These are phyloP conservation scores for Podila epicladia DNA, from an alignment of 192 early-diverging fungal species.

Conservation along the genomic window DNA sequence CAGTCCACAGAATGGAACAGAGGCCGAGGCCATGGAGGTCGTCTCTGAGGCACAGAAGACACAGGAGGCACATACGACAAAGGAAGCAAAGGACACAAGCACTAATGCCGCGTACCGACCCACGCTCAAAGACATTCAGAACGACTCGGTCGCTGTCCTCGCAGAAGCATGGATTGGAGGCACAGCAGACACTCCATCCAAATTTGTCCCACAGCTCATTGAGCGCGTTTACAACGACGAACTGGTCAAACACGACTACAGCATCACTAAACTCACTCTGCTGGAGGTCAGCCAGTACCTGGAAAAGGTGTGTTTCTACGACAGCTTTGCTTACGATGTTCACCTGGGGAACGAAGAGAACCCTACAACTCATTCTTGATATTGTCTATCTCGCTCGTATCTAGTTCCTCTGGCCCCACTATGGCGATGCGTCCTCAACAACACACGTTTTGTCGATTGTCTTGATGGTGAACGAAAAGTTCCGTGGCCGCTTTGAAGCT, in stretches of 20 bases:
- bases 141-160: constrained; percentile 57
- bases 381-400: not conserved
- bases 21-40: not conserved
- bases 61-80: not conserved
- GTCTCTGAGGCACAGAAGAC: not conserved
- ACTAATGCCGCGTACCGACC: constrained; percentile 41
- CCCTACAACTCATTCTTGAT: constrained; percentile 8
- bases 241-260: constrained; percentile 59
- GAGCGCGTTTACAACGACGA: constrained; percentile 71
- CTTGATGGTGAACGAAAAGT: constrained; percentile 93
- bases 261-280: constrained; percentile 70
- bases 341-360: constrained; percentile 13
- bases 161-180: constrained; percentile 53
- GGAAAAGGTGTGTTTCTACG: constrained; percentile 63
- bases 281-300: constrained; percentile 83
- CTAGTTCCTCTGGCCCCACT: constrained; percentile 87
- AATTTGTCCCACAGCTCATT: constrained; percentile 64
- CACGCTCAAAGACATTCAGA: constrained; percentile 62
- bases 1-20: not conserved
- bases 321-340: not conserved
- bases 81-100: not conserved
- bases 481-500: constrained; percentile 71
- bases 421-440: constrained; percentile 52
- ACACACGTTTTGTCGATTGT: constrained; percentile 81
- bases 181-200: constrained; percentile 11